Evolutionary conservation across 2,329 filamentous ascomycete species (phyloP).

Genomic region (Ophiosphaerella narmari): DNA sequence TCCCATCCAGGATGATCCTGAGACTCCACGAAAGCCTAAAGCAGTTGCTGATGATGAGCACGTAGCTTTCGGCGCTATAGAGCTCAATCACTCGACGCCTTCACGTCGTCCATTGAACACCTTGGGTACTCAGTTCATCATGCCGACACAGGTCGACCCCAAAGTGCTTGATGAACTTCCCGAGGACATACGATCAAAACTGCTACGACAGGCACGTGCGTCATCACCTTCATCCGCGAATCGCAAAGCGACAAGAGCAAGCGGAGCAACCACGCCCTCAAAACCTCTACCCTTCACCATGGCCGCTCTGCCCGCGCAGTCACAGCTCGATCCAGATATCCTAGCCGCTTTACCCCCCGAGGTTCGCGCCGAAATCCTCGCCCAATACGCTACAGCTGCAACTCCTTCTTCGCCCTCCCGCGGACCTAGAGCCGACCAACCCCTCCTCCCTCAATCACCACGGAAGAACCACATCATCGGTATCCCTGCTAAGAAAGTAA

Average conservation of each 20-base stretch:
- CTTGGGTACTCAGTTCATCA: slow-evolving; percentile 85
- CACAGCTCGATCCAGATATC: slow-evolving; percentile 83
- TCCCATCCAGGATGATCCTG: slow-evolving; percentile 53
- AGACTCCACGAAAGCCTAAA: slow-evolving; percentile 45
- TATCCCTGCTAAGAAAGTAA: slow-evolving; percentile 56
- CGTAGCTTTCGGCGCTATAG: slow-evolving; percentile 44
- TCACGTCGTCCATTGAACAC: slow-evolving; percentile 75
- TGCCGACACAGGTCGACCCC: slow-evolving; percentile 82
- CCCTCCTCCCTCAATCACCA: slow-evolving; percentile 45
- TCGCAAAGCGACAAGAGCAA: slow-evolving; percentile 4
- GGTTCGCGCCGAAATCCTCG: slow-evolving; percentile 81
- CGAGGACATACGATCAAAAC: slow-evolving; percentile 75
- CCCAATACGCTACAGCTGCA: slow-evolving; percentile 61
- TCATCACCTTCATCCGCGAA: slow-evolving; percentile 32
- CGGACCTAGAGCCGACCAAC: slow-evolving; percentile 40
- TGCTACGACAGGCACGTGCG: slow-evolving; percentile 55
- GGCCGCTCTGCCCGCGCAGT: slow-evolving; percentile 62
- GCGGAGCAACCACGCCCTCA: slow-evolving; percentile 16
- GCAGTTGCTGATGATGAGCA: slow-evolving; percentile 30
- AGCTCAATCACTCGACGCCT: slow-evolving; percentile 52
- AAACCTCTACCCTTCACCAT: slow-evolving; percentile 31
- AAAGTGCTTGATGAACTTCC: slow-evolving; percentile 83
- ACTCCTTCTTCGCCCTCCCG: slow-evolving; percentile 36
- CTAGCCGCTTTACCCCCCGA: slow-evolving; percentile 83
- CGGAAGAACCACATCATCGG: slow-evolving; percentile 61